Percentiles rank a stretch among this genome's conserved stretches.
phyloP scores from a whole-genome alignment of 2,329 filamentous ascomycete genomes.

The Fusarium sp. region DNA sequence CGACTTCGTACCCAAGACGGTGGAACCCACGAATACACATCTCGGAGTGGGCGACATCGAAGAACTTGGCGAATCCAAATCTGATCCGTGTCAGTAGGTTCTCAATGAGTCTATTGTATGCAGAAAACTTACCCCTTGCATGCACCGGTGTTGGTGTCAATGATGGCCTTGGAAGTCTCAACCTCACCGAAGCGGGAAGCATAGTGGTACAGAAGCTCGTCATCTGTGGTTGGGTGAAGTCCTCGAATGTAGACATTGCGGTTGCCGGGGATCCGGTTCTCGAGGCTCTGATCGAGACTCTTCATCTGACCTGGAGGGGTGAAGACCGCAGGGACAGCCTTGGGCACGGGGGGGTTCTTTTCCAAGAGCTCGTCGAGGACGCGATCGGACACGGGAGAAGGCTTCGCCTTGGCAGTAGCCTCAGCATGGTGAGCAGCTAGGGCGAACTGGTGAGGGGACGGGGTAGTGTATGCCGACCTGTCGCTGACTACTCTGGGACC shows the following conservation, averaged over 20 bases:
- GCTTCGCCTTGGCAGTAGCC: constrained; percentile 55
- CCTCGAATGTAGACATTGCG: constrained; percentile 99
- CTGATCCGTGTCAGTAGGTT: constrained; percentile 58
- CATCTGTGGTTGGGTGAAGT: constrained; percentile 92
- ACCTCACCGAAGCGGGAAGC: constrained; percentile 91
- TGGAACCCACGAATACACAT: constrained; percentile 97
- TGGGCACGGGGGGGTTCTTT: constrained; percentile 84
- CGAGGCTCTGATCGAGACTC: constrained; percentile 91
- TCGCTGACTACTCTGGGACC: constrained; percentile 69
- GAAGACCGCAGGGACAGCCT: constrained; percentile 89
- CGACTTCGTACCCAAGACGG: constrained; percentile 94
- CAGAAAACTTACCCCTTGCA: constrained; percentile 85
- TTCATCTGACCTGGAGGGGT: constrained; percentile 87
- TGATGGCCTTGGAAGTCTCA: constrained; percentile 98
- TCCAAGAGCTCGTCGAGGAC: constrained; percentile 73
- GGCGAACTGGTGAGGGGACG: constrained; percentile 71
- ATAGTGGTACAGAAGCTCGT: constrained; percentile 85
- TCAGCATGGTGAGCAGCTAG: constrained; percentile 55
- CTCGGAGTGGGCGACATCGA: constrained; percentile 86
- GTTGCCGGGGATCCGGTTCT: constrained; percentile 90
- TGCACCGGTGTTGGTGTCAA: constrained; percentile 89
- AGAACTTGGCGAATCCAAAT: constrained; percentile 98
- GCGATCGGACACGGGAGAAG: constrained; percentile 56
- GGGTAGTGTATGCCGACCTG: constrained; percentile 73
- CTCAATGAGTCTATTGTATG: neutral